phyloP scores from a whole-genome alignment of 1,284 basidiomycete species.

The Cryptococcus maquisensis region DNA sequence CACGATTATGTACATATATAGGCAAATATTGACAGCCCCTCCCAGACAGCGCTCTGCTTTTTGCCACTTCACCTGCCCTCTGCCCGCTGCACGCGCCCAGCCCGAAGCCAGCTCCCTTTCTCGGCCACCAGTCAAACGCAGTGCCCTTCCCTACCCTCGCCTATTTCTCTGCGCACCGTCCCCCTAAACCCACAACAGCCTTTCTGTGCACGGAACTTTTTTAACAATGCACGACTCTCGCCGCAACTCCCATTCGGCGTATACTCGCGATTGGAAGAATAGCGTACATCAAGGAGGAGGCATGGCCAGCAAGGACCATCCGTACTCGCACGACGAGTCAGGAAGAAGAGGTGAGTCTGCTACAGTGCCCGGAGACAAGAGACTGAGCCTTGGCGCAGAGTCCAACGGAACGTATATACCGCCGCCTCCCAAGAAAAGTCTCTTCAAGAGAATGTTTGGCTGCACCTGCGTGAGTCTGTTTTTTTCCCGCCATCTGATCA shows the following conservation, averaged over 20 bases:
- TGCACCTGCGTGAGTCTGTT: not conserved
- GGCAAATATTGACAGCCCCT: too few species aligned
- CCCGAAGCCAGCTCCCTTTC: too few species aligned
- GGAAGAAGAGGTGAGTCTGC: not conserved
- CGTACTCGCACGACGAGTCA: not conserved
- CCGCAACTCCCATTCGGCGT: not conserved
- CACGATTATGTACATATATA: too few species aligned
- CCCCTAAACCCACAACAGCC: too few species aligned
- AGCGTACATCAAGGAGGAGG: not conserved
- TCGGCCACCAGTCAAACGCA: too few species aligned
- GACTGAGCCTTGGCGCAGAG: not conserved
- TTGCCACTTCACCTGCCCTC: too few species aligned
- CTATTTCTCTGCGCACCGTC: too few species aligned
- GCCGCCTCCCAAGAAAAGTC: not conserved
- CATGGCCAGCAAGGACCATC: not conserved
- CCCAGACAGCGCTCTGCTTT: too few species aligned
- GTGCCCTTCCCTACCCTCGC: too few species aligned
- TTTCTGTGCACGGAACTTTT: too few species aligned
- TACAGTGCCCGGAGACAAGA: too few species aligned
- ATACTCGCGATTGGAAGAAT: not conserved
- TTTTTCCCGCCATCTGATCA: not conserved
- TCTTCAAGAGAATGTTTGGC: not conserved
- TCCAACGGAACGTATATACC: not conserved
- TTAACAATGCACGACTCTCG: not conserved
- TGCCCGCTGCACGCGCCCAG: too few species aligned